Evolutionary conservation across 2,329 filamentous ascomycete genomes (phyloP).

Genomic region (Cytospora paraplurivora): DNA sequence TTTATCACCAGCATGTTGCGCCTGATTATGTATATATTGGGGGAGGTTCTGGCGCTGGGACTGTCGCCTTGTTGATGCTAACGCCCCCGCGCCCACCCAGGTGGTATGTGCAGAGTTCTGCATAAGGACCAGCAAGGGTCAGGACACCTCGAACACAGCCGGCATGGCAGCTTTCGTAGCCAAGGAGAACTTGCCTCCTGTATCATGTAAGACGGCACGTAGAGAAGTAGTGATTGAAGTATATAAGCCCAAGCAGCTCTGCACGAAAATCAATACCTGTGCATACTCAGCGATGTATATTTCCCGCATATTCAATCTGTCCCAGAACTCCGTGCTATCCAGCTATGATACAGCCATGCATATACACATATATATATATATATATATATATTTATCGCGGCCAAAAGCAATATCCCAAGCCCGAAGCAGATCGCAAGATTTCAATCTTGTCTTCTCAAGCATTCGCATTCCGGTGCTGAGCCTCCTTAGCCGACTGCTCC

Average conservation of each 20-base stretch:
- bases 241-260: background rate
- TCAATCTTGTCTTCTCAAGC: conserved; percentile 37
- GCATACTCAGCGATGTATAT: background rate
- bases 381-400: background rate
- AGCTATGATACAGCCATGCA: too few species aligned
- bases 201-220: background rate
- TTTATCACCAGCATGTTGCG: background rate
- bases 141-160: too few species aligned
- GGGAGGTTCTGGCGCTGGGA: background rate
- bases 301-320: background rate
- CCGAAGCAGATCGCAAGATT: background rate
- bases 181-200: background rate
- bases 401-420: background rate
- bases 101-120: too few species aligned
- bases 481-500: conserved; percentile 55
- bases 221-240: background rate
- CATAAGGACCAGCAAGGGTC: background rate
- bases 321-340: background rate
- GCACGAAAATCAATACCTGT: background rate
- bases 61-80: background rate
- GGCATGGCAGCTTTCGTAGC: background rate
- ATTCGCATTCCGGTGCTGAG: conserved; percentile 52
- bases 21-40: background rate
- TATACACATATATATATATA: too few species aligned
- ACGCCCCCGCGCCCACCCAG: background rate